phyloP scores from a whole-genome alignment of 306 rosid genomes.

The Prunus dulcis region DNA sequence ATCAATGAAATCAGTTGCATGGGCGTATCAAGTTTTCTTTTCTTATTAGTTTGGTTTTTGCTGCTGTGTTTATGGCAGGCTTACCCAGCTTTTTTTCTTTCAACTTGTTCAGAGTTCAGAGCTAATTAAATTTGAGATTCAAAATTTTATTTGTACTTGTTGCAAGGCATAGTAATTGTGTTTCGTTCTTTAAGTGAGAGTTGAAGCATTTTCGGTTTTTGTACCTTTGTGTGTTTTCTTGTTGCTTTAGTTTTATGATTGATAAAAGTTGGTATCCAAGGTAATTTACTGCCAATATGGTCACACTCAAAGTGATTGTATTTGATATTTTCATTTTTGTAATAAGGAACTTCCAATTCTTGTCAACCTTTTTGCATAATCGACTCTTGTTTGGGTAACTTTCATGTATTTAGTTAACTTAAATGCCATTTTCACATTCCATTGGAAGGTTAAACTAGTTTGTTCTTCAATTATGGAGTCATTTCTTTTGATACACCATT shows the following conservation, averaged over 20 bases:
- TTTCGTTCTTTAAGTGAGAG: neutral
- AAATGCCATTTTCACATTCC: neutral
- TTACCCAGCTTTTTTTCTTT: neutral
- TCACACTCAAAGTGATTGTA: neutral
- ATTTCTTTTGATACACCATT: neutral
- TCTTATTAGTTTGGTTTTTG: neutral
- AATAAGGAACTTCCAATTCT: neutral
- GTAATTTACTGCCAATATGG: neutral
- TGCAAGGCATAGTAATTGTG: neutral
- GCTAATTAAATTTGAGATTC: neutral
- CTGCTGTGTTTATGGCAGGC: neutral
- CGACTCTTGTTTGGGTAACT: neutral
- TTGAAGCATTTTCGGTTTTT: neutral
- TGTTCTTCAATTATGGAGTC: neutral
- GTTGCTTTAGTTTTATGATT: neutral
- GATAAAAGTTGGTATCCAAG: neutral
- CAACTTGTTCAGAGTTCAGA: neutral
- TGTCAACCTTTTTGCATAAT: neutral
- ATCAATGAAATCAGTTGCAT: neutral
- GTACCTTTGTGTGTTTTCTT: too few relatives aligned
- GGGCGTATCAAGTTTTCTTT: neutral
- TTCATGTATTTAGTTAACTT: neutral
- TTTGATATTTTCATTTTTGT: neutral
- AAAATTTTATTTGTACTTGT: neutral
- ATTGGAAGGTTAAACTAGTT: neutral